Evolutionary conservation across 345 rosid species (phyloP).

Genomic region (Sonneratia caseolaris): DNA sequence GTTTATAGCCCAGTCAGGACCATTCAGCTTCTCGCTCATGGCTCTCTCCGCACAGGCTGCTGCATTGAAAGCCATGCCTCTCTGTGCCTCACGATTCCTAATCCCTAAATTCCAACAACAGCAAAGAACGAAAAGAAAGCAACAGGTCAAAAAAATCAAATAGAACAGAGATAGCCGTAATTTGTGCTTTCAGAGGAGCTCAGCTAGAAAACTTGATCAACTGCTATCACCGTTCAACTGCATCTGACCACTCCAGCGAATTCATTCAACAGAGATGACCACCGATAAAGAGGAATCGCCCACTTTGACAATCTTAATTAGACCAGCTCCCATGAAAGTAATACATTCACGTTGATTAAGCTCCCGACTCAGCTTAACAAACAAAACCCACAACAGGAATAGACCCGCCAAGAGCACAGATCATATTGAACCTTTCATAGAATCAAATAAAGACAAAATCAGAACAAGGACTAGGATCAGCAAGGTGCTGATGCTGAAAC

Average conservation of each 20-base stretch:
- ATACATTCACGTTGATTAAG: not conserved
- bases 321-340: not conserved
- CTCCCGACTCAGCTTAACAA: not conserved
- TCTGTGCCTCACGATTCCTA: not conserved
- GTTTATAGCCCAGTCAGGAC: conserved; percentile 97
- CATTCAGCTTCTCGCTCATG: conserved; percentile 70
- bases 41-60: conserved; percentile 93
- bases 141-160: not conserved
- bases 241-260: not conserved
- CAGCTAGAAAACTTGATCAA: not conserved
- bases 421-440: not conserved
- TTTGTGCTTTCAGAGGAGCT: not conserved
- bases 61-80: conserved; percentile 53
- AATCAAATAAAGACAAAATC: not conserved
- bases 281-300: not conserved
- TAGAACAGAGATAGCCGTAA: not conserved
- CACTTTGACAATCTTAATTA: not conserved
- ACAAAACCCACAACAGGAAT: not conserved
- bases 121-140: not conserved
- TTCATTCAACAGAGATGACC: not conserved
- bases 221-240: not conserved
- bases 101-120: not conserved
- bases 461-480: not conserved
- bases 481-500: not conserved
- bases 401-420: not conserved